Percentiles rank a stretch among this genome's conserved stretches.
Conservation (phyloP, 768 basidiomycete species). For the Tylopilus felleus region DNA sequence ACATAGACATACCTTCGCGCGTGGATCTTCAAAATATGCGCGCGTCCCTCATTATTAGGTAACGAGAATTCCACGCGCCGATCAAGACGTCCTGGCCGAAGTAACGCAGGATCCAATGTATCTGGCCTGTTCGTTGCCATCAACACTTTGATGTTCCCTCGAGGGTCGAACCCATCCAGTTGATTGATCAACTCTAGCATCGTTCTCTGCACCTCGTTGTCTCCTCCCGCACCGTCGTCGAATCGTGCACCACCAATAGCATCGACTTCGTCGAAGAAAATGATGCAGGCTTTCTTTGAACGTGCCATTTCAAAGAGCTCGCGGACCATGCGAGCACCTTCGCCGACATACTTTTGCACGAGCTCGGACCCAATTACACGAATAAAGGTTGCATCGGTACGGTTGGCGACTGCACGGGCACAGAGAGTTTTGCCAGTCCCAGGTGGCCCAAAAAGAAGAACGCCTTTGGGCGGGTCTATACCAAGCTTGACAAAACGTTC, state of each 20-base stretch:
- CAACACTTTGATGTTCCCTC: slow-evolving; percentile 99
- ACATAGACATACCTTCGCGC: slow-evolving; percentile 71
- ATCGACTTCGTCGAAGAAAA: slow-evolving; percentile 99
- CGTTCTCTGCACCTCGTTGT: slow-evolving; percentile 98
- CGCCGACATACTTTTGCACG: slow-evolving; percentile 99
- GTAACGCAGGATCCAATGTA: slow-evolving; percentile 93
- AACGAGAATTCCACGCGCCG: slow-evolving; percentile 95
- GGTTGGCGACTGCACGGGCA: slow-evolving; percentile 96
- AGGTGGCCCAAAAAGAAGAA: slow-evolving; percentile 91
- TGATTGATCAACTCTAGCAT: slow-evolving; percentile 99
- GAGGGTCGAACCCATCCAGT: slow-evolving; percentile 94
- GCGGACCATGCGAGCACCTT: slow-evolving; percentile 98
- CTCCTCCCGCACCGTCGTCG: slow-evolving; percentile 97
- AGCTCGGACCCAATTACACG: slow-evolving; percentile 98
- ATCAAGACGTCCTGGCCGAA: slow-evolving; percentile 94
- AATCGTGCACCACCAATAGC: slow-evolving; percentile 98
- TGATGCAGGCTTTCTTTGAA: slow-evolving; percentile 98
- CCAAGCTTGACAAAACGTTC: slow-evolving; percentile 97
- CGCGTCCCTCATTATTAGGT: slow-evolving; percentile 93
- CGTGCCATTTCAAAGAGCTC: slow-evolving; percentile 99
- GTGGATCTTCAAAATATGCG: slow-evolving; percentile 95
- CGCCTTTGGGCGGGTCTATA: slow-evolving; percentile 98
- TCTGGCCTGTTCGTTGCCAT: slow-evolving; percentile 99
- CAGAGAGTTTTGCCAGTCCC: slow-evolving; percentile 99
- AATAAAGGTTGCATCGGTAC: slow-evolving; percentile 98